Percentiles rank a stretch among this genome's conserved stretches.
These are phyloP conservation scores for Eimeria necatrix DNA, from an alignment of 169 alveolate genomes.

Conservation along the genomic window DNA sequence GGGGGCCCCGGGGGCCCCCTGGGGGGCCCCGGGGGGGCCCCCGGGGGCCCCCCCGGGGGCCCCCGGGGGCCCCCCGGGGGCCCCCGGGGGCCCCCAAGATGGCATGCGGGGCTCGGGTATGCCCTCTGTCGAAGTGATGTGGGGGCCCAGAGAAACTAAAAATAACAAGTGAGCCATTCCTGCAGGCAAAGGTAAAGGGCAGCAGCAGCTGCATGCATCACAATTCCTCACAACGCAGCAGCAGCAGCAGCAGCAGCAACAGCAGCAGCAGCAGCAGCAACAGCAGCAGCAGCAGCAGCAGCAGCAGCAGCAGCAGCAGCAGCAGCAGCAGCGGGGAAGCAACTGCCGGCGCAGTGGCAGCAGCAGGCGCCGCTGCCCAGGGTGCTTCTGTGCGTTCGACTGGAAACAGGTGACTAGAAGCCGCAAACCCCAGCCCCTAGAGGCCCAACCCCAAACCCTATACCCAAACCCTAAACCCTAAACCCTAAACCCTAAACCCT, in stretches of 20 bases:
- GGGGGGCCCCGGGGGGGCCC: too few relatives aligned
- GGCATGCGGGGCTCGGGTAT: not conserved
- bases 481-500: conserved; percentile 62
- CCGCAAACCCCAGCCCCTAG: not conserved
- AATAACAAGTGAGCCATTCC: conserved; percentile 14
- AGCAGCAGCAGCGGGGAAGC: not conserved
- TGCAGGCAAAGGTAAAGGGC: not conserved
- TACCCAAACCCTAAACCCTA: conserved; percentile 33
- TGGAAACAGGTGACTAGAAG: not conserved
- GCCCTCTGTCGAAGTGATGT: not conserved
- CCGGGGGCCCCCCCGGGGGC: too few relatives aligned
- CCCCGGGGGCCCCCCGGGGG: not conserved
- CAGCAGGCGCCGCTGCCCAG: too few relatives aligned
- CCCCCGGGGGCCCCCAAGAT: not conserved
- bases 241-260: conserved; percentile 23
- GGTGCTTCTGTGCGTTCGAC: too few relatives aligned
- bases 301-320: not conserved
- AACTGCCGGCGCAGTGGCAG: not conserved
- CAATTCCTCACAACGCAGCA: not conserved
- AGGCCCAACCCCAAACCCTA: not conserved
- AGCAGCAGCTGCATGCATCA: too few relatives aligned
- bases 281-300: not conserved
- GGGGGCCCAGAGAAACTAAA: conserved; percentile 25
- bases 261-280: not conserved
- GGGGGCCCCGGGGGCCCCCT: too few relatives aligned